These are phyloP conservation scores for Candida broadrunensis DNA, from an alignment of 805 yeast genomes.

Conservation along the genomic window DNA sequence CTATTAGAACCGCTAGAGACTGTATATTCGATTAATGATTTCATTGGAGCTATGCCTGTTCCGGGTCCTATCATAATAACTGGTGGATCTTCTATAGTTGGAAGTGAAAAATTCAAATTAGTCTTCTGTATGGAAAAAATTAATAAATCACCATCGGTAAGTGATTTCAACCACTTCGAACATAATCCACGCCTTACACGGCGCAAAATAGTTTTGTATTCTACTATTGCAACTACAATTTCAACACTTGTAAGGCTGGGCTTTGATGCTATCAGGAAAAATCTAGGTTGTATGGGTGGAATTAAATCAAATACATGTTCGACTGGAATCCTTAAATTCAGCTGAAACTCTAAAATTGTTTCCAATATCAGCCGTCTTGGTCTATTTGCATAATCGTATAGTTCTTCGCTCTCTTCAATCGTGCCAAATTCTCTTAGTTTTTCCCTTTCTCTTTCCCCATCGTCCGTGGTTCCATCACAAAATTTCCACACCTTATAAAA, in stretches of 20 bases:
- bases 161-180: conserved; percentile 64
- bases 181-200: conserved; percentile 79
- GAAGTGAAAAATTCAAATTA: conserved; percentile 18
- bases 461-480: conserved; percentile 40
- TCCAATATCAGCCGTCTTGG: conserved; percentile 88
- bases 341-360: conserved; percentile 75
- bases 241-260: conserved; percentile 48
- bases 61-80: conserved; percentile 85
- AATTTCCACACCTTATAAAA: conserved; percentile 75
- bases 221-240: conserved; percentile 78
- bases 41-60: conserved; percentile 94
- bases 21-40: conserved; percentile 52
- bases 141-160: conserved; percentile 48
- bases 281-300: conserved; percentile 76
- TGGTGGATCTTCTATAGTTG: conserved; percentile 28
- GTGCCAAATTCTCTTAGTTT: conserved; percentile 73
- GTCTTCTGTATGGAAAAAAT: conserved; percentile 51
- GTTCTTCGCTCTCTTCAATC: conserved; percentile 72
- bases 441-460: conserved; percentile 70
- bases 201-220: conserved; percentile 78
- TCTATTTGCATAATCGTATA: conserved; percentile 88
- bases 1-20: conserved; percentile 16
- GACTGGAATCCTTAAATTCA: conserved; percentile 68
- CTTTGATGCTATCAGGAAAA: conserved; percentile 78
- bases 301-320: conserved; percentile 73